These are phyloP conservation scores for Aphanomyces euteiches DNA, from an alignment of 352 stramenopile genomes.

Conservation along the genomic window DNA sequence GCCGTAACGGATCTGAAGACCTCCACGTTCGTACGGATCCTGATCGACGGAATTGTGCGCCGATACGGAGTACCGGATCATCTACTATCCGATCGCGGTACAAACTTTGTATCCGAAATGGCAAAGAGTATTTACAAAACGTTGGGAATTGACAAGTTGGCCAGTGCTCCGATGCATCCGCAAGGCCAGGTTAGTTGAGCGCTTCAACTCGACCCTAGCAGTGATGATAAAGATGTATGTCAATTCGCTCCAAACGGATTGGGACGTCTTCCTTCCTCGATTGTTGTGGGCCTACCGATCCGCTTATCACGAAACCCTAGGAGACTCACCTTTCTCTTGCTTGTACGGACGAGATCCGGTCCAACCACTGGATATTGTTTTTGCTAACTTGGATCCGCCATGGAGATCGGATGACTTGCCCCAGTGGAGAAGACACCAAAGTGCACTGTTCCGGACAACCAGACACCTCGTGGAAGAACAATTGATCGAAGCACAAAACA, in stretches of 20 bases:
- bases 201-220: background rate
- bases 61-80: background rate
- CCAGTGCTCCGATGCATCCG: background rate
- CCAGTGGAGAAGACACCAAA: background rate
- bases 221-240: background rate
- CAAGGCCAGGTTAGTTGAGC: background rate
- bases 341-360: too few relatives aligned
- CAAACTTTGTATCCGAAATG: background rate
- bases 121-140: background rate
- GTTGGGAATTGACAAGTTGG: background rate
- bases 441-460: background rate
- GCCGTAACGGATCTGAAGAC: background rate
- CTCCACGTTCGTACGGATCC: background rate
- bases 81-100: background rate
- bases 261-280: background rate
- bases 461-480: background rate
- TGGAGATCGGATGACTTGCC: background rate
- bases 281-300: background rate
- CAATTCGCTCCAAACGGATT: constrained; percentile 2
- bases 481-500: background rate
- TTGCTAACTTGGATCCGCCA: too few relatives aligned
- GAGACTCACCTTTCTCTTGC: background rate
- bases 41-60: background rate
- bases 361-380: too few relatives aligned
- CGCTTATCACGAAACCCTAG: background rate